phyloP scores from a whole-genome alignment of 2,329 filamentous ascomycete species.

The Penicillium sp. region DNA sequence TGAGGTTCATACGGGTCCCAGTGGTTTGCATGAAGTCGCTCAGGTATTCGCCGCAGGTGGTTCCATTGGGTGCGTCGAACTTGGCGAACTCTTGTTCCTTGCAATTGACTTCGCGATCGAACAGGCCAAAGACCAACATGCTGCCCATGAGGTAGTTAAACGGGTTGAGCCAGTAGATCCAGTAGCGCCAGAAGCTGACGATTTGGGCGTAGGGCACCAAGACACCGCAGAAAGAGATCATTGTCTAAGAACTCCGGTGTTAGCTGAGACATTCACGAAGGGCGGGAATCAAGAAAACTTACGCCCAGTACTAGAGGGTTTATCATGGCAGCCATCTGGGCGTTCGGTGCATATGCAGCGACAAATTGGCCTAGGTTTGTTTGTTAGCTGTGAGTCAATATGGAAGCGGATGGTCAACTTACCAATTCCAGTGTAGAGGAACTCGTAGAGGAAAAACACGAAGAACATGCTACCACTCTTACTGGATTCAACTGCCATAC shows the following conservation, averaged over 20 bases:
- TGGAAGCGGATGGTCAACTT: background rate
- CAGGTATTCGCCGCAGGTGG: slow-evolving; percentile 60
- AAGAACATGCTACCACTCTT: slow-evolving; percentile 55
- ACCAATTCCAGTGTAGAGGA: slow-evolving; percentile 67
- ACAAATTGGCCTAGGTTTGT: slow-evolving; percentile 61
- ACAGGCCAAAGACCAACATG: slow-evolving; percentile 27
- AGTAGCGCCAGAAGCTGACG: slow-evolving; percentile 33
- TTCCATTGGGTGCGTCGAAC: slow-evolving; percentile 37
- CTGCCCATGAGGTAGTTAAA: slow-evolving; percentile 34
- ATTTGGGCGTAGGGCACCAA: slow-evolving; percentile 31
- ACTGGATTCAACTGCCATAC: slow-evolving; percentile 40
- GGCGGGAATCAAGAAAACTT: background rate
- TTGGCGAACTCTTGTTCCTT: slow-evolving; percentile 25
- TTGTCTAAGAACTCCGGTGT: slow-evolving; percentile 7
- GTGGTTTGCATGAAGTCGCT: slow-evolving; percentile 47
- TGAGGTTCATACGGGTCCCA: slow-evolving; percentile 51
- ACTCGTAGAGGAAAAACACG: slow-evolving; percentile 69
- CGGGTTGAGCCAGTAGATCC: slow-evolving; percentile 33
- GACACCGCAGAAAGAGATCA: slow-evolving; percentile 33
- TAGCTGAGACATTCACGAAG: background rate
- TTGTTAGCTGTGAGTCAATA: background rate
- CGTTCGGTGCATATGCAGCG: slow-evolving; percentile 65
- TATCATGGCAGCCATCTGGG: slow-evolving; percentile 68
- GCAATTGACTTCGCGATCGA: slow-evolving; percentile 24
- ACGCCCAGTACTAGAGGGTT: slow-evolving; percentile 67